Evolutionary conservation across 2,329 filamentous ascomycete genomes (phyloP).

Genomic region (Colletotrichum musicola): DNA sequence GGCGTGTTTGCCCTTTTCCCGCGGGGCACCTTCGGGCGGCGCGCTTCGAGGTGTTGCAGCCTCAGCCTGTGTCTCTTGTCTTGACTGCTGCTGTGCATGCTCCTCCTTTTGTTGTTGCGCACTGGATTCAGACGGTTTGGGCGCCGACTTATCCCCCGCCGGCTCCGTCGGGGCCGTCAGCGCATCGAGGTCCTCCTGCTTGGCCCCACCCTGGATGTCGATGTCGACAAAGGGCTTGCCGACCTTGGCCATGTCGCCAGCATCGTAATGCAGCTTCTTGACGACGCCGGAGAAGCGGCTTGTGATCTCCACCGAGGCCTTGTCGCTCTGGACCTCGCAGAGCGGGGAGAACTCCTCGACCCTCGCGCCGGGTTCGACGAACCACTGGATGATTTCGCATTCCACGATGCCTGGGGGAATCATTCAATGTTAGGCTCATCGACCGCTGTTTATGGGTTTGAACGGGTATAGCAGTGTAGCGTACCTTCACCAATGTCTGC

Average conservation of each 20-base stretch:
- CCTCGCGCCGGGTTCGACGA: slow-evolving; percentile 93
- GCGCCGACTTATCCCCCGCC: slow-evolving; percentile 44
- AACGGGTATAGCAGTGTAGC: slow-evolving; percentile 35
- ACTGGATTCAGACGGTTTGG: slow-evolving; percentile 36
- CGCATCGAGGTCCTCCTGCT: slow-evolving; percentile 67
- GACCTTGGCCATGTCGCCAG: slow-evolving; percentile 95
- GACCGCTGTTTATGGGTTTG: background rate
- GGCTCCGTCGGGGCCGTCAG: slow-evolving; percentile 26
- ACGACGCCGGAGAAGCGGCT: slow-evolving; percentile 95
- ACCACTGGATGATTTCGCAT: slow-evolving; percentile 99
- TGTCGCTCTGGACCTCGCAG: slow-evolving; percentile 98
- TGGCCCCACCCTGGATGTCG: slow-evolving; percentile 85
- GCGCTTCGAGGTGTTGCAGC: background rate
- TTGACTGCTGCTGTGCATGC: slow-evolving; percentile 19
- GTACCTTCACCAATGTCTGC: slow-evolving; percentile 89
- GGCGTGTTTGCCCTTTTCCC: slow-evolving; percentile 72
- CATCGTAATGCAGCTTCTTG: slow-evolving; percentile 95
- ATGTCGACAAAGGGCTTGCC: slow-evolving; percentile 96
- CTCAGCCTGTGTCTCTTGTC: slow-evolving; percentile 25
- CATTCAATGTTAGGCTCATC: background rate
- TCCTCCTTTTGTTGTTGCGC: slow-evolving; percentile 6
- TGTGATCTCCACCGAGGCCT: slow-evolving; percentile 91
- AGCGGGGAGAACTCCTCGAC: slow-evolving; percentile 98
- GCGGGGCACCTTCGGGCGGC: slow-evolving; percentile 40
- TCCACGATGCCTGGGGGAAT: slow-evolving; percentile 86